These are phyloP conservation scores for Candida broadrunensis DNA, from an alignment of 805 yeast species.

Conservation along the genomic window DNA sequence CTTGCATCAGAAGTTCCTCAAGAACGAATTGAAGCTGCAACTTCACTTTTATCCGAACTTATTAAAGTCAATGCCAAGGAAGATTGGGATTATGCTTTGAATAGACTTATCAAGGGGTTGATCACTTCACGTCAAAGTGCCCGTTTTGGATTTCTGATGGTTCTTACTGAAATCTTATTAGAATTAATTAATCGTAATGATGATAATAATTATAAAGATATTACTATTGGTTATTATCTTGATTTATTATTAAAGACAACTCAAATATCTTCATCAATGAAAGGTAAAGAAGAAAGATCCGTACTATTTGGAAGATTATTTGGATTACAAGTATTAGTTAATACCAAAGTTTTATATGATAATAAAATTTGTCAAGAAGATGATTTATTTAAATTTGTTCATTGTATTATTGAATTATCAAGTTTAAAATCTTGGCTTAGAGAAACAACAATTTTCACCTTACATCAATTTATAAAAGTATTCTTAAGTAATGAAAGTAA, in stretches of 20 bases:
- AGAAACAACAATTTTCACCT: slow-evolving; percentile 73
- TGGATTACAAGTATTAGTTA: slow-evolving; percentile 74
- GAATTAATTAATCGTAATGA: slow-evolving; percentile 25
- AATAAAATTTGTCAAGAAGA: slow-evolving; percentile 9
- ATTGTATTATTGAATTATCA: slow-evolving; percentile 55
- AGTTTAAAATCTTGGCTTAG: slow-evolving; percentile 76
- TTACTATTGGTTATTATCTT: slow-evolving; percentile 29
- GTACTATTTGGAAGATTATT: slow-evolving; percentile 78
- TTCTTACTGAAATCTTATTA: slow-evolving; percentile 65
- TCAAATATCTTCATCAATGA: slow-evolving; percentile 36
- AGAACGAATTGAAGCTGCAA: slow-evolving; percentile 74
- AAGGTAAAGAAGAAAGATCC: slow-evolving; percentile 83
- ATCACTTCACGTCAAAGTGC: slow-evolving; percentile 81
- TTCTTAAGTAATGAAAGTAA: slow-evolving; percentile 3
- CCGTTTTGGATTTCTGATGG: slow-evolving; percentile 83
- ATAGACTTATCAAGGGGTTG: slow-evolving; percentile 76
- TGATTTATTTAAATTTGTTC: slow-evolving; percentile 33
- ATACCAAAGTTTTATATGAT: slow-evolving; percentile 30
- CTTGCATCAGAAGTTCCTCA: slow-evolving; percentile 72
- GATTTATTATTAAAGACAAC: slow-evolving; percentile 39
- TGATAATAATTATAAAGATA: slow-evolving; percentile 16
- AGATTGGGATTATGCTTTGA: slow-evolving; percentile 82
- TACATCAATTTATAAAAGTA: slow-evolving; percentile 47
- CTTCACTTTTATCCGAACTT: slow-evolving; percentile 60
- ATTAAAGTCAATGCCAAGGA: slow-evolving; percentile 33